These are phyloP conservation scores for Mitragyna speciosa DNA, from an alignment of 257 asterid species.

Conservation along the genomic window DNA sequence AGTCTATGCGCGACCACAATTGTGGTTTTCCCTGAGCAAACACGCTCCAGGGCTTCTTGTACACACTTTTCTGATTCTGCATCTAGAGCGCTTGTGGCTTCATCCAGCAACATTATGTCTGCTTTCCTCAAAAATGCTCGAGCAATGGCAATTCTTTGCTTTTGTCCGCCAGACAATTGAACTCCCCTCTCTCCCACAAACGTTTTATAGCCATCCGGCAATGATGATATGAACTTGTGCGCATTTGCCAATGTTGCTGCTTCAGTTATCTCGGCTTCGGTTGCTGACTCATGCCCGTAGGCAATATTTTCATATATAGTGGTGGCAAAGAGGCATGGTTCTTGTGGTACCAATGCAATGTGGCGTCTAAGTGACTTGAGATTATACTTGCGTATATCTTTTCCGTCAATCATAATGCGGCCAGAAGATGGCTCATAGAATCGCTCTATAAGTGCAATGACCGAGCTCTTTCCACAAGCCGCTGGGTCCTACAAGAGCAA, in stretches of 20 bases:
- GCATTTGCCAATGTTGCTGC: conserved; percentile 80
- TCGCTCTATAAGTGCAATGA: conserved; percentile 58
- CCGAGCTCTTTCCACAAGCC: conserved; percentile 83
- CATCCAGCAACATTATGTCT: conserved; percentile 69
- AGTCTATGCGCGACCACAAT: conserved; percentile 77
- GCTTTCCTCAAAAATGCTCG: conserved; percentile 70
- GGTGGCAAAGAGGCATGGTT: conserved; percentile 77
- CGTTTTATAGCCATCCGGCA: conserved; percentile 57
- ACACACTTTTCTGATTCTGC: conserved; percentile 70
- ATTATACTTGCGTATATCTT: conserved; percentile 71
- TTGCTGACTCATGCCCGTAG: conserved; percentile 66
- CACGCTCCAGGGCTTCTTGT: conserved; percentile 70
- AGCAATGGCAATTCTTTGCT: conserved; percentile 80
- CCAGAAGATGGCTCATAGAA: conserved; percentile 85
- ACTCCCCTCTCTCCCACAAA: conserved; percentile 76
- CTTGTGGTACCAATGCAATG: conserved; percentile 78
- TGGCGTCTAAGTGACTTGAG: conserved; percentile 62
- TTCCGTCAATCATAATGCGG: conserved; percentile 68
- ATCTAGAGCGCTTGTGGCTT: conserved; percentile 88
- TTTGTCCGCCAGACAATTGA: conserved; percentile 85
- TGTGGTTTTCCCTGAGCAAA: conserved; percentile 73
- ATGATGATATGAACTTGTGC: conserved; percentile 49
- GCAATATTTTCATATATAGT: conserved; percentile 77
- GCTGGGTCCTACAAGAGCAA: conserved; percentile 89
- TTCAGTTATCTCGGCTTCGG: conserved; percentile 64